Evolutionary conservation across 164 flowering plant species (phyloP), one percentile per base, ranked within the genome.

Genomic region (Chloranthus sessilifolius): DNA sequence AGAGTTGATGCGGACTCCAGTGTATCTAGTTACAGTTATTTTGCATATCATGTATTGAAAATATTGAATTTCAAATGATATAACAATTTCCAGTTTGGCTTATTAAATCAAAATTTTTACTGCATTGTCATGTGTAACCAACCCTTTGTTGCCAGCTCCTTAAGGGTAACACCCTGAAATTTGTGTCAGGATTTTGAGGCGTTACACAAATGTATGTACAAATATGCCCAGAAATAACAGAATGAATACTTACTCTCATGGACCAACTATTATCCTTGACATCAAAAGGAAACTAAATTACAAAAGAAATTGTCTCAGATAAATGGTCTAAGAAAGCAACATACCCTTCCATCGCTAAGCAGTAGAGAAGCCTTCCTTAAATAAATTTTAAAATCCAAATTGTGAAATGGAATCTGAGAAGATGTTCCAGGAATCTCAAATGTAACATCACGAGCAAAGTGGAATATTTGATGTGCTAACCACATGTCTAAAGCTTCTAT

Each of bases 341-440:
- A 59, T 76, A 92, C 98, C 88, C 80, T 85, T 69, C 83, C 87
- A 82, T 88, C 99, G 31, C 74, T 82, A 26, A 92, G 65, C 45
- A 82, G 75, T 56, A 92, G 43, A 49, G 95, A 82, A 41, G 68
- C 62, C 69, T 79, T 88, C 65, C 72, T 74, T 6, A 81, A 27
- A 47, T 72, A 63, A 14, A 79, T 30, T 7, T 70, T 61, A 15
- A 82, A 20, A 42, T 60, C 65, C 50, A 77, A 28, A 33, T 7
- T 43, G 47, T 54, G 33, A 23, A 56, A 45, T 22, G 55, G 17
- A 48, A 47, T 23, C 17, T 69, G 74, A 56, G 85, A 66, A 57
- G 83, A 54, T 50, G 67, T 57, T 52, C 65, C 67, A 56, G 80
- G 65, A 57, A 47, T 20, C 26, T 58, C 54, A 36, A 76, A 61